These are phyloP conservation scores for Pseudopyrenochaeta lycopersici DNA, from an alignment of 2,329 filamentous ascomycete species.

Conservation along the genomic window DNA sequence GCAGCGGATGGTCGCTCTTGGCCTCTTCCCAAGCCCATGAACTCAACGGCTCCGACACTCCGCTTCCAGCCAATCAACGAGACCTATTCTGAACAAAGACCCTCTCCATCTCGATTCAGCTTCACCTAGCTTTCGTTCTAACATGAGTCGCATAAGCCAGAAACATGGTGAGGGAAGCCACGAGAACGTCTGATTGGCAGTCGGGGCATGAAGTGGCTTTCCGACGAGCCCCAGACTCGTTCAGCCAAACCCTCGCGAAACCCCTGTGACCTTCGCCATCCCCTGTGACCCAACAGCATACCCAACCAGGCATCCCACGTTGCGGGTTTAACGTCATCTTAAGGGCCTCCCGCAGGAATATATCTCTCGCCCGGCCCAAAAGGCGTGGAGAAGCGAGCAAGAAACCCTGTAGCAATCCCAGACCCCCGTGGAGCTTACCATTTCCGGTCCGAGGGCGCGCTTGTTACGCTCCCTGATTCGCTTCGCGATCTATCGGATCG, in stretches of 20 bases:
- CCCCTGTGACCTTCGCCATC: constrained; percentile 11
- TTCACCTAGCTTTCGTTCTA: background rate
- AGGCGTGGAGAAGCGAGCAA: background rate
- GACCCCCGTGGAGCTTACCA: background rate
- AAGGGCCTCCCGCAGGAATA: background rate
- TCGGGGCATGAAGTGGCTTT: background rate
- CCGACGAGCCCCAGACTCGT: background rate
- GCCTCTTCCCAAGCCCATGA: background rate
- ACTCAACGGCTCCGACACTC: constrained; percentile 2
- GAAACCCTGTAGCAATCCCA: background rate
- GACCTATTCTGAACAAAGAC: background rate
- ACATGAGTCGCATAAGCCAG: constrained; percentile 13
- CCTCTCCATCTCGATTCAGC: constrained; percentile 5
- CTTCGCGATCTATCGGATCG: background rate
- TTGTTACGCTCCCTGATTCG: background rate
- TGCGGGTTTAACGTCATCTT: background rate
- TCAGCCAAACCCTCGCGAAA: constrained; percentile 2
- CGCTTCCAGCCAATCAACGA: constrained; percentile 10
- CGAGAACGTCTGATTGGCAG: constrained; percentile 15
- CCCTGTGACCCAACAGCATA: background rate
- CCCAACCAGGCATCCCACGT: background rate
- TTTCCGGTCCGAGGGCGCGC: background rate
- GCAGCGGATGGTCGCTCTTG: background rate
- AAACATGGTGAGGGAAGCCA: constrained; percentile 1
- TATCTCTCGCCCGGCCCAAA: background rate